Percentiles rank a stretch among this genome's conserved stretches.
These are phyloP conservation scores for Paecilomyces formosus DNA, from an alignment of 2,329 filamentous ascomycete species.

Conservation along the genomic window DNA sequence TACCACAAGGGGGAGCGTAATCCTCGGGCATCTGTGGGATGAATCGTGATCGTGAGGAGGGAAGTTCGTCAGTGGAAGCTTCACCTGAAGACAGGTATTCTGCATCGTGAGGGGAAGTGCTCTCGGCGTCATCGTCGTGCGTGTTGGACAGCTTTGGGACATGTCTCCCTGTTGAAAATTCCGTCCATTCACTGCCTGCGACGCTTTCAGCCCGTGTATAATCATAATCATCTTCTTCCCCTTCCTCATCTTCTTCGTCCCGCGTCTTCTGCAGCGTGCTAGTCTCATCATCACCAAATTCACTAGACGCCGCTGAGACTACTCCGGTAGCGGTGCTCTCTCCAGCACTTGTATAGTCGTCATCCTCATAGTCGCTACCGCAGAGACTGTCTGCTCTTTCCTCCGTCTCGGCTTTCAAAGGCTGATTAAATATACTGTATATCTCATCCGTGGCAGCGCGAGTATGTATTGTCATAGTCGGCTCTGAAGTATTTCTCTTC, in stretches of 20 bases:
- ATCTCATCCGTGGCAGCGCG: slow-evolving; percentile 94
- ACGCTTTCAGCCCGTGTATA: slow-evolving; percentile 49
- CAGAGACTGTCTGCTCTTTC: slow-evolving; percentile 58
- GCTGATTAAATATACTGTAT: slow-evolving; percentile 93
- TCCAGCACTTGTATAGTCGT: slow-evolving; percentile 74
- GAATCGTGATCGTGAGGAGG: slow-evolving; percentile 34
- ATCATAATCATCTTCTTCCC: slow-evolving; percentile 30
- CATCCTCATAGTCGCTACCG: slow-evolving; percentile 57
- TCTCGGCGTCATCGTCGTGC: slow-evolving; percentile 10
- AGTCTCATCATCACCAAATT: slow-evolving; percentile 56
- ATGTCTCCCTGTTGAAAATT: slow-evolving; percentile 70
- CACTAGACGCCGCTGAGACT: slow-evolving; percentile 56
- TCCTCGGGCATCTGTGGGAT: slow-evolving; percentile 72
- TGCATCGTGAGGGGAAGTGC: neutral
- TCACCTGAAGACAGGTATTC: slow-evolving; percentile 24
- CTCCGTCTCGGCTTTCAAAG: slow-evolving; percentile 49
- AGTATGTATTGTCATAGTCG: slow-evolving; percentile 98
- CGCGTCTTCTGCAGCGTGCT: slow-evolving; percentile 30
- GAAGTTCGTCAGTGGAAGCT: slow-evolving; percentile 36
- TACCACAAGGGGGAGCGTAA: slow-evolving; percentile 69
- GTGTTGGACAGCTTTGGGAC: slow-evolving; percentile 44
- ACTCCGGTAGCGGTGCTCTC: slow-evolving; percentile 77
- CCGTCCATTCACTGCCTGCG: slow-evolving; percentile 69
- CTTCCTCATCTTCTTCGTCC: slow-evolving; percentile 26
- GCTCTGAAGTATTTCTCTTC: slow-evolving; percentile 68